Evolutionary conservation across 371 early-diverging fungal genomes (phyloP).

Genomic region (Gilbertella persicaria): DNA sequence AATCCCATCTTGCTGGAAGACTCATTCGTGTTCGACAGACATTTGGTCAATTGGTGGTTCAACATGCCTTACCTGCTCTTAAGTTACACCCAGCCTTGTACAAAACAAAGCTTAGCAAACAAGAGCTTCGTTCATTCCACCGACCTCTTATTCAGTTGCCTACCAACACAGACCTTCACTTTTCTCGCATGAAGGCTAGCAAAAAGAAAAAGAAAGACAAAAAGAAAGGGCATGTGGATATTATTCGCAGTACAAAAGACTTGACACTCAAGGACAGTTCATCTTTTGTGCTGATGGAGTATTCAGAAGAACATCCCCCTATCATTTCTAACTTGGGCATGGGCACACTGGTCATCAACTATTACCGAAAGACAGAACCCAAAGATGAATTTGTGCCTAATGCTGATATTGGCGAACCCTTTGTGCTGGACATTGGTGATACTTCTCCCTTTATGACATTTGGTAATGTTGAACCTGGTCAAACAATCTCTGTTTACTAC

Average conservation of each 20-base stretch:
- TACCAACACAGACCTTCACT: conserved; percentile 55
- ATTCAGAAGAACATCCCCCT: conserved; percentile 98
- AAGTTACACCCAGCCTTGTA: conserved; percentile 87
- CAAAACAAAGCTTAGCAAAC: conserved; percentile 84
- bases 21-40: conserved; percentile 85
- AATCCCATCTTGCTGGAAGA: conserved; percentile 69
- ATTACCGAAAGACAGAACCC: conserved; percentile 93
- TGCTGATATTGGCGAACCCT: conserved; percentile 83
- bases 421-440: conserved; percentile 93
- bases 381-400: conserved; percentile 80
- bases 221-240: conserved; percentile 70
- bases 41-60: conserved; percentile 87
- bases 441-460: conserved; percentile 97
- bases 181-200: conserved; percentile 71
- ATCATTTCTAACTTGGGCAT: conserved; percentile 96
- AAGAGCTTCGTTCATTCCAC: conserved; percentile 94
- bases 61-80: conserved; percentile 94
- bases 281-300: conserved; percentile 92
- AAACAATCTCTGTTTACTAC: conserved; percentile 83
- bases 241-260: conserved; percentile 86
- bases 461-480: conserved; percentile 95
- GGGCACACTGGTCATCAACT: conserved; percentile 96
- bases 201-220: conserved; percentile 80
- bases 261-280: conserved; percentile 89
- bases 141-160: conserved; percentile 82